These are phyloP conservation scores for Eucalyptus viminalis DNA, from an alignment of 345 rosid genomes.

Conservation along the genomic window DNA sequence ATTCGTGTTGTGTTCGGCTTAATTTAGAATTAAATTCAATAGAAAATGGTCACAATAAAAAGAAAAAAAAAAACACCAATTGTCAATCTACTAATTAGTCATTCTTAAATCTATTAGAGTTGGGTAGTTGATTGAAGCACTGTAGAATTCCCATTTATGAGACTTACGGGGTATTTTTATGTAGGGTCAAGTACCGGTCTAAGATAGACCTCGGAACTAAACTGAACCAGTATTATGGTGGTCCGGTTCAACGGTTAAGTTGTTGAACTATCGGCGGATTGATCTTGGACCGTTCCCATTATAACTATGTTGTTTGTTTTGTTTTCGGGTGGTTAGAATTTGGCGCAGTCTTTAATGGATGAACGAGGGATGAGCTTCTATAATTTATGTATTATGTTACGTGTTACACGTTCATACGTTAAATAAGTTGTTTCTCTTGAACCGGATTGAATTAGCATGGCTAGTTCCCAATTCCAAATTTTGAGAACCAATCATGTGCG, in stretches of 20 bases:
- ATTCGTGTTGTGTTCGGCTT: not conserved
- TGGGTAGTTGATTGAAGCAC: not conserved
- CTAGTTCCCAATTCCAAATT: not conserved
- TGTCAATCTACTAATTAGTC: not conserved
- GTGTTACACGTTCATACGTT: not conserved
- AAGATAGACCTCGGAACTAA: not conserved
- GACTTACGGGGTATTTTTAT: not conserved
- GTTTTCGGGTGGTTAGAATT: not conserved
- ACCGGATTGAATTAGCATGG: not conserved
- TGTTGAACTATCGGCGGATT: rapidly evolving
- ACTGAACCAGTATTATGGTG: rapidly evolving
- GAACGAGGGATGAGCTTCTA: not conserved
- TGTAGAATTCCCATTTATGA: not conserved
- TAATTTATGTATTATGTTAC: not conserved
- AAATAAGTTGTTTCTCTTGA: not conserved
- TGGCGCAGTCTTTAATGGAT: not conserved
- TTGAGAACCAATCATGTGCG: not conserved
- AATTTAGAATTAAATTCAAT: not conserved
- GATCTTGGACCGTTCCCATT: not conserved
- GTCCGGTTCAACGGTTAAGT: rapidly evolving
- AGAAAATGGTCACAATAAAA: not conserved
- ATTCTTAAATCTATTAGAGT: not conserved
- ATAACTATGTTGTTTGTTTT: not conserved
- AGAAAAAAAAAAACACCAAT: not conserved
- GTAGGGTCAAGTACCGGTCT: rapidly evolving